Conservation (phyloP, 2,329 filamentous ascomycete species). For the Raffaelea arxii region DNA sequence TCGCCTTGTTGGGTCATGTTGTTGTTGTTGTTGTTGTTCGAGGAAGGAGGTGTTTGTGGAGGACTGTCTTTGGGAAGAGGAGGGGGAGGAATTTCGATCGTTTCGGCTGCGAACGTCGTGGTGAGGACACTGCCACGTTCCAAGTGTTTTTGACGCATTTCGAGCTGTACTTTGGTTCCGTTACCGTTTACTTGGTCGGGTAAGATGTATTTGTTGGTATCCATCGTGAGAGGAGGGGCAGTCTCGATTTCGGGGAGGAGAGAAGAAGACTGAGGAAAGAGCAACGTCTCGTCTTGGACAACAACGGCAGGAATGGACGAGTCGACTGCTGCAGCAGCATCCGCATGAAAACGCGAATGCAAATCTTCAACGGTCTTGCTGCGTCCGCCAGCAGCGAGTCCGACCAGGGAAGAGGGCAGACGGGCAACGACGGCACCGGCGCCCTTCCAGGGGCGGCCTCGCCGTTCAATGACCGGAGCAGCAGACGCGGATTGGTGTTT, state of each 20-base stretch:
- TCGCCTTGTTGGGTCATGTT: conserved; percentile 21
- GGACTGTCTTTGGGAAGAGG: conserved; percentile 45
- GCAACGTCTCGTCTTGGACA: neutral
- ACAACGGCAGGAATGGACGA: conserved; percentile 6
- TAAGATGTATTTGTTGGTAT: conserved; percentile 65
- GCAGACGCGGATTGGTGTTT: conserved; percentile 49
- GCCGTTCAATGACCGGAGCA: conserved; percentile 46
- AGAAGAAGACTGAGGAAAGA: conserved; percentile 19
- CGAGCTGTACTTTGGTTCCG: conserved; percentile 52
- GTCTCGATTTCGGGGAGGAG: conserved; percentile 43
- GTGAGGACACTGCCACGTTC: conserved; percentile 29
- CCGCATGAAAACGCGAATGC: conserved; percentile 11
- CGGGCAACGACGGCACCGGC: conserved; percentile 47
- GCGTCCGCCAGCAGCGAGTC: conserved; percentile 13
- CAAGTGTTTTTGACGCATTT: conserved; percentile 48
- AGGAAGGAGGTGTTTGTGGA: conserved; percentile 22
- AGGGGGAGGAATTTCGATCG: conserved; percentile 25
- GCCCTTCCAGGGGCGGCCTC: conserved; percentile 65
- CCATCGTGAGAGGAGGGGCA: conserved; percentile 47
- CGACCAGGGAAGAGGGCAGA: conserved; percentile 31
- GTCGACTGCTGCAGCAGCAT: conserved; percentile 19
- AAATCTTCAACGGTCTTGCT: conserved; percentile 9
- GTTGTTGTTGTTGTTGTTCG: neutral
- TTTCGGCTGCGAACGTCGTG: neutral
- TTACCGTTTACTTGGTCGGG: conserved; percentile 61